Evolutionary conservation across 2,329 filamentous ascomycete genomes (phyloP), one percentile per base, ranked within the genome.

Genomic region (Annulohypoxylon truncatum): DNA sequence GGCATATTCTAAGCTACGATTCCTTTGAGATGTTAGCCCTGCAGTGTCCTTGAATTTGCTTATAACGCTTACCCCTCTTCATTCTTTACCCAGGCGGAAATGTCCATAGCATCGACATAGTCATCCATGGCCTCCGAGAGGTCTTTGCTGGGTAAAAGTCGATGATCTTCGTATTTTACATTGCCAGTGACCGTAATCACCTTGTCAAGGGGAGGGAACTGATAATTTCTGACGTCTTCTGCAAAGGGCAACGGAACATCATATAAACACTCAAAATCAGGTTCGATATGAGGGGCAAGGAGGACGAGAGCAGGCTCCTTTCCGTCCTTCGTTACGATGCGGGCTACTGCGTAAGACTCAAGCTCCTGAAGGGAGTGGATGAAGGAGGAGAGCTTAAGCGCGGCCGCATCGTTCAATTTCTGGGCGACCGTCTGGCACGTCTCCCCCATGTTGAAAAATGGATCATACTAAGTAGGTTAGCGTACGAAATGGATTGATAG

Each of bases 91-190:
- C 90, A 89, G 0, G 78, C 84, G 0, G 90, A 91, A 1, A 99
- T 82, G 73, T 97, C 94, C 95, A 99, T 97, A 6, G 88, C 89
- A 76, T 98, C 93, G 6, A 99, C 93, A 72, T 95, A 98, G 68
- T 93, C 89, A 76, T 90, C 91, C 94, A 99, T 98, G 0, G 93
- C 91, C 51, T 90, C 82, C 57, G 88, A 85, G 22, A 99, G 84
- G 29, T 92, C 88, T 1, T 92, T 85, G 8, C 83, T 90, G 0
- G 96, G 96, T 1, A 99, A 83, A 64, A 96, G 90, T 33, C 93
- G 90, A 70, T 99, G 74, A 87, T 94, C 94, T 72, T 95, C 89
- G 9, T 87, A 92, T 51, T 97, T 82, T 7, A 87, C 85, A 69
- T 92, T 92, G 0, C 95, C 95, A 9, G 90, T 93, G n/a, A 96